Evolutionary conservation across 352 stramenopile species (phyloP), one percentile per base, ranked within the genome.

Genomic region (Phytopythium delawarense): DNA sequence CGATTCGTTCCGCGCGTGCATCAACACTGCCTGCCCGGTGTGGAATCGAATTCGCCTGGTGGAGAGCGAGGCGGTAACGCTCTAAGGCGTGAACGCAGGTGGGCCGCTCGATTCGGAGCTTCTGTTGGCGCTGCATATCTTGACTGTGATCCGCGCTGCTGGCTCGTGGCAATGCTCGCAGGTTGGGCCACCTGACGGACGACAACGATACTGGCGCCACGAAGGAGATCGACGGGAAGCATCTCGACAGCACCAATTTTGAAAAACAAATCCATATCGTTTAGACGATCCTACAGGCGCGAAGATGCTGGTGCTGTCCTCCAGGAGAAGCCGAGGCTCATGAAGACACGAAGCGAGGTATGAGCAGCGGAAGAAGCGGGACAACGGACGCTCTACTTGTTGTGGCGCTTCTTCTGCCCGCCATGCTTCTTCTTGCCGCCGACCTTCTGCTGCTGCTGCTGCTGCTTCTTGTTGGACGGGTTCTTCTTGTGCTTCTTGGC

Each of bases 21-120:
- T 40, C 23, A 93, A 93, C 57, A 46, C 86, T 25, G 70, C 66
- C 25, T 93, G 84, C 57, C 71, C 61, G 9, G 74, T 91, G 7
- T 91, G 84, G 84, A 93, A 91, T 59, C 78, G 79, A 23, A 64
- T 75, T 8, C 76, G 75, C 32, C 62, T 89, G 8, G 66, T 84
- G 28, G 61, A 76, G 28, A 42, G 54, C 4, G 72, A 81, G 18
- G 71, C 76, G 61, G 62, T 79, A 11, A 71, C 62, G 32, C 62
- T 87, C 12, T 78, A 57, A 25, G 1, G 45, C 21, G 45, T n/a
- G 42, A 1, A 49, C n/a, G 9, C 6, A 28, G 20, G 20, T 49
- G 6, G 11, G 42, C 28, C n/a, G 42, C 42, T 23, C 42, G 42
- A 18, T 25, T 0, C 1, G 21, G n/a, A 49, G 7, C 20, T 28